Percentiles rank a stretch among this genome's conserved stretches.
Evolutionary conservation across 371 early-diverging fungal species (phyloP).

Genomic region (Syncephalis plumigaleata): DNA sequence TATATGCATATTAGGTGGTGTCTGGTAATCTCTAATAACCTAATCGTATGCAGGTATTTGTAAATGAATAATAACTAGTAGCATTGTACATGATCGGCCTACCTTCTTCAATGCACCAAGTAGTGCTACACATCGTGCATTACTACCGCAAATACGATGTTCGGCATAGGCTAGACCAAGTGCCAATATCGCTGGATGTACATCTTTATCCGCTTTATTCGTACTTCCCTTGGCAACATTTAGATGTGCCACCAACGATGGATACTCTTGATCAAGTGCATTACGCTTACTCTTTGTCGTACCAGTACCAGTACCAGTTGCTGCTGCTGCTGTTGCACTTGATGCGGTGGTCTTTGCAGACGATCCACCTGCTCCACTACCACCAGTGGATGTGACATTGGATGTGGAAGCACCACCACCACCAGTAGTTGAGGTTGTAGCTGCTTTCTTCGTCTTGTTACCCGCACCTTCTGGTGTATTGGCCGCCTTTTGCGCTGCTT

Average conservation of each 20-base stretch:
- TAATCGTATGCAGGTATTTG: conserved; percentile 12
- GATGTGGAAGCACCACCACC: no score
- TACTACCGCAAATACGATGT: conserved; percentile 75
- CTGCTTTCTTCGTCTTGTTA: no score
- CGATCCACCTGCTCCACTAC: no score
- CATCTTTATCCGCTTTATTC: conserved; percentile 25
- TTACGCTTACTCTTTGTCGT: conserved; percentile 5
- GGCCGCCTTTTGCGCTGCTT: conserved; percentile 32
- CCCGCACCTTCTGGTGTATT: conserved; percentile 10
- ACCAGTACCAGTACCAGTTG: neutral
- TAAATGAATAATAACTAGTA: neutral
- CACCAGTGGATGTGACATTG: no score
- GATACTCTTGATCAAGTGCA: conserved; percentile 10
- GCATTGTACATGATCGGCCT: conserved; percentile 3
- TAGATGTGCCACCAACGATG: conserved; percentile 42
- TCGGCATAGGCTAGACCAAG: conserved; percentile 77
- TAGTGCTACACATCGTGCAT: conserved; percentile 77
- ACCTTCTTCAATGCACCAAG: conserved; percentile 67
- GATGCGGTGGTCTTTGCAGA: no score
- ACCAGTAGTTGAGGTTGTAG: no score
- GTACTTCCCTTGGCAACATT: conserved; percentile 35
- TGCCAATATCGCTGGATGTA: conserved; percentile 78
- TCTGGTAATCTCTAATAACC: conserved; percentile 81
- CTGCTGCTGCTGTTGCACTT: no score
- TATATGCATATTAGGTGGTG: conserved; percentile 69